These are phyloP conservation scores for Pseudocercospora macadamiae DNA, from an alignment of 2,329 filamentous ascomycete genomes.

Conservation along the genomic window DNA sequence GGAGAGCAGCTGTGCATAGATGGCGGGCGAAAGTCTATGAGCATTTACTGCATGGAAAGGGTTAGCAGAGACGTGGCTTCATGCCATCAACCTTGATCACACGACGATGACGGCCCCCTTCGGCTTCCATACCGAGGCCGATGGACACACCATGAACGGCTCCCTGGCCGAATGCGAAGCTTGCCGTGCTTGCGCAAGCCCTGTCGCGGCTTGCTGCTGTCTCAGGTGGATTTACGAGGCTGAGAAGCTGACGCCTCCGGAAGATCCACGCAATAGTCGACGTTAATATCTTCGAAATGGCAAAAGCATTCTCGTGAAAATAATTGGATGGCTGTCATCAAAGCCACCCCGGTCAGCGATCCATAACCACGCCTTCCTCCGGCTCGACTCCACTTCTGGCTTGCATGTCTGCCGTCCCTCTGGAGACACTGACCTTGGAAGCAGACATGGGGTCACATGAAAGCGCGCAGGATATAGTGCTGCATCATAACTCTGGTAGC, in stretches of 20 bases:
- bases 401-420: background rate
- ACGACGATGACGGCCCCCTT: conserved; percentile 20
- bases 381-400: background rate
- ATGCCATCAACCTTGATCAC: conserved; percentile 21
- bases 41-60: conserved; percentile 21
- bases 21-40: conserved; percentile 18
- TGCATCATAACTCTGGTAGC: conserved; percentile 20
- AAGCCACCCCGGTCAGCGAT: background rate
- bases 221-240: conserved; percentile 20
- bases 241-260: conserved; percentile 21
- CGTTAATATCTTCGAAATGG: conserved; percentile 6
- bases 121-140: conserved; percentile 22
- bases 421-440: background rate
- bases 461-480: conserved; percentile 17
- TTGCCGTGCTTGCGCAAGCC: conserved; percentile 19
- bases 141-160: conserved; percentile 10
- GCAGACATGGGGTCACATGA: conserved; percentile 19
- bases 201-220: conserved; percentile 16
- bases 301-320: background rate
- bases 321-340: conserved; percentile 11
- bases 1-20: conserved; percentile 6
- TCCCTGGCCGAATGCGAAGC: conserved; percentile 2
- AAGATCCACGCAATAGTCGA: background rate
- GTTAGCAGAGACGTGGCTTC: conserved; percentile 13
- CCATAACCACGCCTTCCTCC: background rate